phyloP scores from a whole-genome alignment of 2,329 filamentous ascomycete species.

The Leptographium wingfieldii region DNA sequence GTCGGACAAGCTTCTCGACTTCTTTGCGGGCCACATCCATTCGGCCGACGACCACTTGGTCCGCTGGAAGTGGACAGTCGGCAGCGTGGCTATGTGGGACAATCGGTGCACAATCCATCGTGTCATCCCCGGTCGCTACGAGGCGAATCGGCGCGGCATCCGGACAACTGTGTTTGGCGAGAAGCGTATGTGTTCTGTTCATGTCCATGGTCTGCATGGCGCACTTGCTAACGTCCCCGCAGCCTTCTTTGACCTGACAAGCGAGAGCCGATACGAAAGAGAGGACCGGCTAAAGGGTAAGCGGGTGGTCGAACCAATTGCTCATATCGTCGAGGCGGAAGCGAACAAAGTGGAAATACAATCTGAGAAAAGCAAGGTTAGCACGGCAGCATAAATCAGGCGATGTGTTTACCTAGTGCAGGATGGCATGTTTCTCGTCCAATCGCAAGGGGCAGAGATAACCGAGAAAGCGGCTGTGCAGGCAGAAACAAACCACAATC shows the following conservation, averaged over 20 bases:
- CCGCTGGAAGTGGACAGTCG: conserved; percentile 36
- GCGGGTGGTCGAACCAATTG: not conserved
- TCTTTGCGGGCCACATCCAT: conserved; percentile 33
- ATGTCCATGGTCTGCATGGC: no score
- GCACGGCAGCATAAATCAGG: no score
- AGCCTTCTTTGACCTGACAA: conserved; percentile 21
- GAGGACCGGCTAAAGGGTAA: conserved; percentile 12
- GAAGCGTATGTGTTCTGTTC: conserved; percentile 22
- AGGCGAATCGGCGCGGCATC: conserved; percentile 23
- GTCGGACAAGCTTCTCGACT: conserved; percentile 32
- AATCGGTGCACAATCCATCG: conserved; percentile 29
- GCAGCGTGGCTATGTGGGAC: conserved; percentile 38
- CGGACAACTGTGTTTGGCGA: conserved; percentile 31
- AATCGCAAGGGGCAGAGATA: no score
- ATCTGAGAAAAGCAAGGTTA: no score
- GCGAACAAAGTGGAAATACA: not conserved
- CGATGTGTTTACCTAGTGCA: no score
- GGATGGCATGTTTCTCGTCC: no score
- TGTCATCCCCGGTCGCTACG: conserved; percentile 29
- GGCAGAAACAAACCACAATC: no score
- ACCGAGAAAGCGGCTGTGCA: no score
- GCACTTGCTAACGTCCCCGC: not conserved
- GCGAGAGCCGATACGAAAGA: conserved; percentile 19
- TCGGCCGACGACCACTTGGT: conserved; percentile 36
- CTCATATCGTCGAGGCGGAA: not conserved